A percentile compares a stretch with the other conserved stretches of the same genome.
Conservation (phyloP, 2,329 filamentous ascomycete species). For the Pestalotiopsis sp. region DNA sequence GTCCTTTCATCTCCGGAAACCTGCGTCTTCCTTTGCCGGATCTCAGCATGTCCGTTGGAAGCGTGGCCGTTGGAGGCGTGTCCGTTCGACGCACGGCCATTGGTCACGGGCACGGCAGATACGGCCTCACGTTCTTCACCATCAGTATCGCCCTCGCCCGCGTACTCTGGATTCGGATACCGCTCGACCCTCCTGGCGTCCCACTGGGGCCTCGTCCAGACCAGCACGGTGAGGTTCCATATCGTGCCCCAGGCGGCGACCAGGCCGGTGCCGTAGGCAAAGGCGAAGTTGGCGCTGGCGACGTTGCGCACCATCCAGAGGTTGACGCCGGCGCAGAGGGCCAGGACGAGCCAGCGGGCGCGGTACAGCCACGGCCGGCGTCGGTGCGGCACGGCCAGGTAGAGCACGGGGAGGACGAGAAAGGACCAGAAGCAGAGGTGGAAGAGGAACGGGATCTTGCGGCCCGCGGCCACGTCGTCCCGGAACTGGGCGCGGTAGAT, state of each 20-base stretch:
- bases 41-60: neutral
- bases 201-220: conserved; percentile 59
- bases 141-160: neutral
- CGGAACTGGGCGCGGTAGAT: conserved; percentile 29
- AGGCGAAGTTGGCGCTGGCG: conserved; percentile 54
- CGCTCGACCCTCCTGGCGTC: conserved; percentile 55
- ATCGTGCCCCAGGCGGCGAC: conserved; percentile 53
- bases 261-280: conserved; percentile 54
- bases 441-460: conserved; percentile 50
- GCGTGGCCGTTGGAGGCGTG: neutral
- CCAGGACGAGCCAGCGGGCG: conserved; percentile 52
- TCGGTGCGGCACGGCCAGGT: conserved; percentile 58
- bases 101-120: neutral
- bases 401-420: conserved; percentile 53
- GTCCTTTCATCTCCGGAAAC: neutral
- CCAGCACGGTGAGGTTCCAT: conserved; percentile 49
- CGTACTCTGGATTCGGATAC: conserved; percentile 9
- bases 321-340: conserved; percentile 45
- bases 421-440: conserved; percentile 52
- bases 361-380: conserved; percentile 52
- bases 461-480: conserved; percentile 38
- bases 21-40: neutral
- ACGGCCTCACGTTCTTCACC: neutral
- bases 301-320: conserved; percentile 40
- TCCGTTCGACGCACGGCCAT: neutral